These are phyloP conservation scores for Lepidopterella palustris DNA, from an alignment of 495 filamentous ascomycete species.

Conservation along the genomic window DNA sequence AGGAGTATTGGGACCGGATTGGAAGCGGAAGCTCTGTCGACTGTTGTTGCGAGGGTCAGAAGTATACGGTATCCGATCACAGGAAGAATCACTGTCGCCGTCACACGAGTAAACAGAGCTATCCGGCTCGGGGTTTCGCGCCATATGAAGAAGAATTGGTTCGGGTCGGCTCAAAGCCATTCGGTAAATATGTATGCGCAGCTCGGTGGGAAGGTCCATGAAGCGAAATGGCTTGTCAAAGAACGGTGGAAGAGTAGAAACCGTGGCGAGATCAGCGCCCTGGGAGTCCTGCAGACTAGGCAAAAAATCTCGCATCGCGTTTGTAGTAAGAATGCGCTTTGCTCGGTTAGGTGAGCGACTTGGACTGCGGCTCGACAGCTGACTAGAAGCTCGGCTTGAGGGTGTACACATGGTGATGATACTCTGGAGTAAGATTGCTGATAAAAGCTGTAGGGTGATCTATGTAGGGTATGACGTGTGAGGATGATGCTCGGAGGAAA, in stretches of 20 bases:
- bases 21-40: neutral
- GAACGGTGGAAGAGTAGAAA: neutral
- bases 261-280: neutral
- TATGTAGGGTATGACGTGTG: too few species aligned
- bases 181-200: slow-evolving; percentile 20
- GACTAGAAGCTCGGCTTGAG: neutral
- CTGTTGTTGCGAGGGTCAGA: neutral
- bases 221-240: slow-evolving; percentile 11
- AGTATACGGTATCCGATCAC: neutral
- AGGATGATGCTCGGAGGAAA: too few species aligned
- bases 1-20: neutral
- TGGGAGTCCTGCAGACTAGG: neutral
- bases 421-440: neutral
- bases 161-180: slow-evolving; percentile 4
- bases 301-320: neutral
- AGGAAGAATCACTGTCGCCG: neutral
- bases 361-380: neutral
- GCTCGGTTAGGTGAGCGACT: neutral
- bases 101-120: neutral
- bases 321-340: neutral
- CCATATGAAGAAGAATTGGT: slow-evolving; percentile 13
- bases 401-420: neutral
- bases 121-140: neutral
- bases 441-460: too few species aligned
- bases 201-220: slow-evolving; percentile 18